Conservation (phyloP, 2,329 filamentous ascomycete species). For the Neocucurbitaria cava region DNA sequence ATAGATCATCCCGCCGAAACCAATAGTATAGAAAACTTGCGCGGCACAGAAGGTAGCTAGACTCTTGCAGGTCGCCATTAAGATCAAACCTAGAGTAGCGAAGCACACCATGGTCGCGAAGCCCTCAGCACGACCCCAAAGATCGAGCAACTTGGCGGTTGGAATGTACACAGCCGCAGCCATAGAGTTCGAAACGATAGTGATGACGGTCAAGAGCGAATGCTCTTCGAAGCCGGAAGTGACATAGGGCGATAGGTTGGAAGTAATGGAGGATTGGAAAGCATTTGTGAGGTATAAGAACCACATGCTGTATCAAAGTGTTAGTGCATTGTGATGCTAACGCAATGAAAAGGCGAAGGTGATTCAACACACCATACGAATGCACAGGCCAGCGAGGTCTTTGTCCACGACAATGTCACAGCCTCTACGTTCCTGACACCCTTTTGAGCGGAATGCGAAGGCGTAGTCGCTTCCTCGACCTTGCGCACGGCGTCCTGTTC, state of each 20-base stretch:
- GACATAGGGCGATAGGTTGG: conserved; percentile 44
- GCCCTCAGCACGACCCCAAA: conserved; percentile 49
- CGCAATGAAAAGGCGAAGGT: no score
- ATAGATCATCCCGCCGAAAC: conserved; percentile 67
- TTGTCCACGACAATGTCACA: conserved; percentile 48
- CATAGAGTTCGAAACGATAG: conserved; percentile 34
- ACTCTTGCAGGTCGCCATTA: conserved; percentile 69
- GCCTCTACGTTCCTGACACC: conserved; percentile 48
- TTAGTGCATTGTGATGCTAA: neutral
- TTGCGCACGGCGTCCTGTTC: conserved; percentile 25
- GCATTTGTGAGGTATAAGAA: conserved; percentile 54
- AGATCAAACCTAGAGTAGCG: conserved; percentile 56
- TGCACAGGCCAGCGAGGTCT: conserved; percentile 39
- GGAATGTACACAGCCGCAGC: conserved; percentile 47
- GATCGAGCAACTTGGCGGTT: conserved; percentile 48
- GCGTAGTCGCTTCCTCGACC: conserved; percentile 18
- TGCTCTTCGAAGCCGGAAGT: conserved; percentile 35
- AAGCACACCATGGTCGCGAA: conserved; percentile 42
- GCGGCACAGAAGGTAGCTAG: conserved; percentile 48
- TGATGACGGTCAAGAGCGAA: conserved; percentile 34
- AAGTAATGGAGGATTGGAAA: conserved; percentile 47
- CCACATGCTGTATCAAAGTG: conserved; percentile 19
- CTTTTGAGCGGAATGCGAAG: conserved; percentile 30
- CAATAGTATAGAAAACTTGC: conserved; percentile 53
- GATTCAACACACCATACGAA: conserved; percentile 40